Percentiles rank a stretch among this genome's conserved stretches.
Conservation (phyloP, 2,329 filamentous ascomycete species). For the Bipolaris oryzae region DNA sequence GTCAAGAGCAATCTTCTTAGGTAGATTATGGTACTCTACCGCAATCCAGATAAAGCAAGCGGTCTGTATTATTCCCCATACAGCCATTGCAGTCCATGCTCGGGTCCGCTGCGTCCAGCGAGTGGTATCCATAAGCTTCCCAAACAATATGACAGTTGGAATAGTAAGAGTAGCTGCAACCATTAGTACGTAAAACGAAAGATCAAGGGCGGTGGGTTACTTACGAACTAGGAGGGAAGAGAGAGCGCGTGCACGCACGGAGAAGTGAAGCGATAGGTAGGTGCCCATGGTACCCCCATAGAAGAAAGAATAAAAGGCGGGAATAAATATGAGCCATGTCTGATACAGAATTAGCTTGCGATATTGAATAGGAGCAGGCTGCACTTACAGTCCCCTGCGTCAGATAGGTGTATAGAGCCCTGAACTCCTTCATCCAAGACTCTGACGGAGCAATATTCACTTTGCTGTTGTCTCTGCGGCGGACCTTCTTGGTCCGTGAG, state of each 20-base stretch:
- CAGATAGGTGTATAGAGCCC: constrained; percentile 4
- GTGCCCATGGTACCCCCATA: constrained; percentile 18
- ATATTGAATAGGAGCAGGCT: not conserved
- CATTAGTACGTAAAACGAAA: not conserved
- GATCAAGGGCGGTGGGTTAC: not conserved
- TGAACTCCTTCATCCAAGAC: constrained; percentile 11
- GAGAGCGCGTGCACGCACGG: constrained; percentile 16
- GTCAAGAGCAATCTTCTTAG: constrained; percentile 5
- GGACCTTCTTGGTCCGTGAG: constrained; percentile 6
- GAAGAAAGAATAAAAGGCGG: constrained; percentile 18
- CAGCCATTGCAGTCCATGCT: constrained; percentile 13
- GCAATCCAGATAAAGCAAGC: constrained; percentile 17
- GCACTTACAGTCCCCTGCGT: not conserved
- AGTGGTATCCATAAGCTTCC: constrained; percentile 11
- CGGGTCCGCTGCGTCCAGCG: constrained; percentile 8
- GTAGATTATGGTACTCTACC: constrained; percentile 12
- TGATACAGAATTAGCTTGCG: not conserved
- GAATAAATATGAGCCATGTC: constrained; percentile 13
- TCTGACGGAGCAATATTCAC: constrained; percentile 1
- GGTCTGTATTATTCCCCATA: constrained; percentile 10
- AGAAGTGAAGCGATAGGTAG: constrained; percentile 19
- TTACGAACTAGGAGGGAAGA: constrained; percentile 16
- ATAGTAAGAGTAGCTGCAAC: constrained; percentile 7
- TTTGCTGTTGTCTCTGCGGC: constrained; percentile 8
- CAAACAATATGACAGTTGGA: constrained; percentile 13